Base-by-base conservation (phyloP, 75 land plant species). In the Ceratopteris richardii region DNA sequence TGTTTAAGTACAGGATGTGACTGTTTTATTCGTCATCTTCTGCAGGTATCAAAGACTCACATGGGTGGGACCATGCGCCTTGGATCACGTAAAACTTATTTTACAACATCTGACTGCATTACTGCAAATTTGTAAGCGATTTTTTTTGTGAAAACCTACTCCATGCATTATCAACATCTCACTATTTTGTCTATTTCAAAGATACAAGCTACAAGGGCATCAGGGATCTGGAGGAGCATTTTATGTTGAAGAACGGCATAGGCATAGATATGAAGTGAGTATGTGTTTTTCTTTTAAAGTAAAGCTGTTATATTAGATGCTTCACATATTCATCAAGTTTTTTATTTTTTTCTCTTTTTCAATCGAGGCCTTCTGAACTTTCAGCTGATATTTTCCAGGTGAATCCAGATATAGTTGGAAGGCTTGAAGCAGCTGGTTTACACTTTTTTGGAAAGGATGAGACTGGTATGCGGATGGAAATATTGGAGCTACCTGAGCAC, bases 21-120 rank as follows among this genome's bases (percentile, higher is more conserved):
- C n/a, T n/a, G n/a, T n/a, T n/a, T n/a, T n/a, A n/a, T n/a, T n/a
- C n/a, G n/a, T n/a, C n/a, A n/a, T n/a, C n/a, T n/a, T n/a, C n/a
- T n/a, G n/a, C 67, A 93, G 98, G 89, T 82, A n/a, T 93, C 98
- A 25, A 88, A 62, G 71, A 93, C 95, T 24, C 85, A 83, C 37
- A 88, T 82, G 94, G 98, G 98, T 58, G 72, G 80, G 58, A 88
- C 98, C 14, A 93, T 93, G 98, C 78, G 98, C 71, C 68, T 88
- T 42, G 98, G 98, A 57, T 69, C 82, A 39, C 76, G 98, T 36
- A 93, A 68, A 70, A 93, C 98, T 40, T 55, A 78, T 23, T 77
- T 93, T 56, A 73, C 69, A 41, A 67, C 82, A 41, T 52, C 71
- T 53, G 74, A 85, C 52, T 93, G 87, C 53, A 59, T 88, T 43